Evolutionary conservation across 352 stramenopile species (phyloP).

Genomic region (Pythium grandisporangium): DNA sequence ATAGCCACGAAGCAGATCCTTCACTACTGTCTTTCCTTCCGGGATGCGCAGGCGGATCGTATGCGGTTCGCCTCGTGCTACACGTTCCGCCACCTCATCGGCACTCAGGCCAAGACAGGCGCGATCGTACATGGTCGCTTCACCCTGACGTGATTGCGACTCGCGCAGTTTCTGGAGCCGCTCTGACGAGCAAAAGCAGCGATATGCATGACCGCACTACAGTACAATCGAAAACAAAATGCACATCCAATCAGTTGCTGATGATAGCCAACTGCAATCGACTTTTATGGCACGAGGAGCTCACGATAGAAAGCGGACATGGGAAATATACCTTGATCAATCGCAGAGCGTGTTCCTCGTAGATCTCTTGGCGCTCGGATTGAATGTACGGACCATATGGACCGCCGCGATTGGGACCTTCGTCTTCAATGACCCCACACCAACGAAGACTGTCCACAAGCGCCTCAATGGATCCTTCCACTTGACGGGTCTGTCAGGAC

Average conservation of each 20-base stretch:
- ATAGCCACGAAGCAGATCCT: conserved; percentile 94
- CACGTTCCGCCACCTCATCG: conserved; percentile 80
- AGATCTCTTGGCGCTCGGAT: conserved; percentile 93
- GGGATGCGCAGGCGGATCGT: conserved; percentile 96
- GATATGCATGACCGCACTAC: conserved; percentile 90
- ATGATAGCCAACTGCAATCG: no score
- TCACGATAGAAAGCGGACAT: not conserved
- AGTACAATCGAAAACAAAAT: not conserved
- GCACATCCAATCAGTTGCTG: no score
- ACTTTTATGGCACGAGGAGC: no score
- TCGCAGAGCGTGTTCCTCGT: conserved; percentile 85
- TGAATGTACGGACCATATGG: conserved; percentile 95
- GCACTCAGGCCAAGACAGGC: conserved; percentile 91
- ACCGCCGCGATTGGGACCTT: conserved; percentile 90
- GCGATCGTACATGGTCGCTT: conserved; percentile 96
- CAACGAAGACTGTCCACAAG: conserved; percentile 88
- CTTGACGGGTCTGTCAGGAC: conserved; percentile 68
- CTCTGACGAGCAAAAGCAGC: conserved; percentile 95
- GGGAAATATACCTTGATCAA: conserved; percentile 59
- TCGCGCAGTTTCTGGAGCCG: conserved; percentile 89
- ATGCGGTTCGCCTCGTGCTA: conserved; percentile 84
- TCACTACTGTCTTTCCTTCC: conserved; percentile 87
- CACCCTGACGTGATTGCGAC: conserved; percentile 83
- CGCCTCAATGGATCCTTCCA: conserved; percentile 76
- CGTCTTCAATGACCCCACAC: conserved; percentile 96